Evolutionary conservation across 345 rosid genomes (phyloP), one percentile per base, ranked within the genome.

Genomic region (Kandelia obovata): DNA sequence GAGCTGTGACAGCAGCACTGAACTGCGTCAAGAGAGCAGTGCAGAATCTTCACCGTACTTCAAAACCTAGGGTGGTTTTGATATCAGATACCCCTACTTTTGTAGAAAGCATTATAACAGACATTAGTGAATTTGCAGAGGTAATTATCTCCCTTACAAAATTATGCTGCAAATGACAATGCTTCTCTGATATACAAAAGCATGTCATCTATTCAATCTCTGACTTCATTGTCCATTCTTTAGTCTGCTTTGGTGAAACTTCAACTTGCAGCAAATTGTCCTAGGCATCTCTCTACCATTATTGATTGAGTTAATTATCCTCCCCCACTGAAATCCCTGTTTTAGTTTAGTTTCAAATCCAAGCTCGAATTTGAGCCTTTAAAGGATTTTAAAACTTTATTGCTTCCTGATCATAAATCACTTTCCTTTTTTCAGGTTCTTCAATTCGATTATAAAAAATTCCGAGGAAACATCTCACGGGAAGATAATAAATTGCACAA

Each of bases 41-140:
- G 68, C 63, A 59, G 65, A 83, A 75, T 58, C 73, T 83, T 37
- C 74, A 32, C 25, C 85, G 64, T 23, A 51, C 71, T 47, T 52
- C 88, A 67, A 83, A 80, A 64, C 92, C 92, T 30, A 86, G 80
- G 79, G 84, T 89, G 75, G 99, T 86, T 75, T 61, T 95, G 66
- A 89, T 95, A 63, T 88, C 96, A 28, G 99, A 95, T 80, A 88
- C 92, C 0, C 99, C 99, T 32, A 80, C 96, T 68, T 82, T 92
- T 55, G 82, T 87, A 16, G 71, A 76, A 72, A 76, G 82, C 72
- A 71, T 89, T 5, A 53, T 78, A 27, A 78, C 85, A 55, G 72
- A 82, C 64, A 80, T 92, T 71, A 90, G 83, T 64, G 81, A 78
- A 53, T 77, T 92, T 76, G 98, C 97, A 17, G 97, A 92, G 94